A percentile compares a stretch with the other conserved stretches of the same genome.
These are phyloP conservation scores for Heritiera fomes DNA, from an alignment of 345 rosid species.

Conservation along the genomic window DNA sequence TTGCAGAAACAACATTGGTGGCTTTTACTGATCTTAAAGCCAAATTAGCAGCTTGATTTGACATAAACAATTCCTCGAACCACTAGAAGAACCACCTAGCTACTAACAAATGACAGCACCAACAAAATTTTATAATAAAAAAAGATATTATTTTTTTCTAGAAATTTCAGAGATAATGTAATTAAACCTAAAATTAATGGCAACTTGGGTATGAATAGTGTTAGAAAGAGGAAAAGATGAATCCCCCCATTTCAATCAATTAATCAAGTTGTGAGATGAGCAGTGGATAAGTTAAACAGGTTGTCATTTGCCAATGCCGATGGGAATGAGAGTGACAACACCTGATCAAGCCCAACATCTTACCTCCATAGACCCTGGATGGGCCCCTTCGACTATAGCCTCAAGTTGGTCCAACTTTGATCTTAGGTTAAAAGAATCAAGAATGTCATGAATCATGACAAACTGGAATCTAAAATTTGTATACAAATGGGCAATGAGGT, in stretches of 20 bases:
- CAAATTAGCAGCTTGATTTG: background rate
- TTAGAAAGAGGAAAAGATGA: background rate
- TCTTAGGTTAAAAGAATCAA: too few relatives aligned
- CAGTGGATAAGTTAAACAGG: background rate
- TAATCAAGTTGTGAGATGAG: background rate
- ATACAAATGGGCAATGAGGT: too few relatives aligned
- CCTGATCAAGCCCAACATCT: background rate
- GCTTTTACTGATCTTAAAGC: too few relatives aligned
- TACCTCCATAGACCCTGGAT: background rate
- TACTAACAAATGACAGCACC: background rate
- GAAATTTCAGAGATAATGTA: background rate
- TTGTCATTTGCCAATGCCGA: background rate
- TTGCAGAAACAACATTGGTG: too few relatives aligned
- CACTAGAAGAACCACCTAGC: too few relatives aligned
- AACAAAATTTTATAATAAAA: background rate
- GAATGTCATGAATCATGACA: too few relatives aligned
- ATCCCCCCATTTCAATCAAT: background rate
- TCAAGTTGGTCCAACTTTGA: background rate
- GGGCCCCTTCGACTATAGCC: background rate
- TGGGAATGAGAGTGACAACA: background rate
- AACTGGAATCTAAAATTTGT: too few relatives aligned
- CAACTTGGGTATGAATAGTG: background rate
- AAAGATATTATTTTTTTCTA: background rate
- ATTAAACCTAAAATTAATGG: background rate
- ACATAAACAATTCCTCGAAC: background rate